Conservation (phyloP, 2,329 filamentous ascomycete species). For the Calonectria pauciramosa region DNA sequence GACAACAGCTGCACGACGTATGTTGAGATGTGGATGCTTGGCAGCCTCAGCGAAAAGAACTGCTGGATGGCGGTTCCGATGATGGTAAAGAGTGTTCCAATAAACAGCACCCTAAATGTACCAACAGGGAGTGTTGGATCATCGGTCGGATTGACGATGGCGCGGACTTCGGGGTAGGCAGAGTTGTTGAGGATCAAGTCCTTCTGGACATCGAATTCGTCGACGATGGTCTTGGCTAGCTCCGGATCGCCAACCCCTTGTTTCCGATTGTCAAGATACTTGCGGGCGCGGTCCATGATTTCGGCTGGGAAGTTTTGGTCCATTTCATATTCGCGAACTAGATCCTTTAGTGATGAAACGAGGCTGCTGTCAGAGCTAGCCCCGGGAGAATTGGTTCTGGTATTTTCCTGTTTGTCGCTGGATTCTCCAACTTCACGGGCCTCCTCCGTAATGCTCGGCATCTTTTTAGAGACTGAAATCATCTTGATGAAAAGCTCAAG, state of each 20-base stretch:
- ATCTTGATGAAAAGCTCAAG: background rate
- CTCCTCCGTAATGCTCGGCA: background rate
- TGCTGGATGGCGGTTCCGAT: conserved; percentile 42
- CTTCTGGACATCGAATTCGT: conserved; percentile 37
- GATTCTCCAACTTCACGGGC: background rate
- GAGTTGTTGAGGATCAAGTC: conserved; percentile 51
- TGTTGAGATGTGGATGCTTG: conserved; percentile 55
- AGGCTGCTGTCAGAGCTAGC: conserved; percentile 4
- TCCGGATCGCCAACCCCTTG: conserved; percentile 30
- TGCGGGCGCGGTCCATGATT: conserved; percentile 56
- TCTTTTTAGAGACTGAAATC: background rate
- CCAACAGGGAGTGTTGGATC: conserved; percentile 55
- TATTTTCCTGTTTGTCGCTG: background rate
- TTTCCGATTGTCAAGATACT: conserved; percentile 50
- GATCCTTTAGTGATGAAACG: conserved; percentile 21
- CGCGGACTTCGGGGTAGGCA: conserved; percentile 58
- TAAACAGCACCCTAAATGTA: conserved; percentile 56
- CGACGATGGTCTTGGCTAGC: conserved; percentile 31
- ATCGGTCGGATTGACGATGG: conserved; percentile 60
- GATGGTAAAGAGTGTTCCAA: conserved; percentile 55
- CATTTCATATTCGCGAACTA: conserved; percentile 57
- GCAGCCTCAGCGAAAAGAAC: conserved; percentile 58
- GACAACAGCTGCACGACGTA: conserved; percentile 58
- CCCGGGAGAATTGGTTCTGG: background rate
- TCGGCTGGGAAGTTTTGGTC: conserved; percentile 63